Conservation (phyloP, 2,329 filamentous ascomycete genomes). For the Phyllosticta citribraziliensis region DNA sequence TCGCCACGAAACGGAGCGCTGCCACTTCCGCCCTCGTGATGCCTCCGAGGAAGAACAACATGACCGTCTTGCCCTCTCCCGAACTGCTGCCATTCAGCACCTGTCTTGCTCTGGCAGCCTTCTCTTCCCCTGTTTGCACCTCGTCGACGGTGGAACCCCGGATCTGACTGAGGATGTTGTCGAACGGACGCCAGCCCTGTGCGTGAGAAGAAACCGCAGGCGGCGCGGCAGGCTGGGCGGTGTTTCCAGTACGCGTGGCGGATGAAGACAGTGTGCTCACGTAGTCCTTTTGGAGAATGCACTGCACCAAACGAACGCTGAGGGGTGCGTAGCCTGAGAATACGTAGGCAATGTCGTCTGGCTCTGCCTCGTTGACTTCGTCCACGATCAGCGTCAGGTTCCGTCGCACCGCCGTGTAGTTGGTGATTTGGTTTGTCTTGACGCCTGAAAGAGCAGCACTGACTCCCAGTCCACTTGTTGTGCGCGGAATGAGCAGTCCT, state of each 20-base stretch:
- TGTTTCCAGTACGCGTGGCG: constrained; percentile 52
- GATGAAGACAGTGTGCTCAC: constrained; percentile 49
- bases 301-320: constrained; percentile 83
- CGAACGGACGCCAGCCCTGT: constrained; percentile 87
- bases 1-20: constrained; percentile 79
- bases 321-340: constrained; percentile 96
- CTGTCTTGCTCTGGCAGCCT: constrained; percentile 76
- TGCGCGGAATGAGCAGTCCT: constrained; percentile 63
- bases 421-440: constrained; percentile 29
- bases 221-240: constrained; percentile 25
- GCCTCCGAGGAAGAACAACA: constrained; percentile 96
- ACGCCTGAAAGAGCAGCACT: constrained; percentile 34
- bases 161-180: constrained; percentile 81
- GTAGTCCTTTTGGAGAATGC: constrained; percentile 82
- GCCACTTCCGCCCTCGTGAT: constrained; percentile 96
- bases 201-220: constrained; percentile 46
- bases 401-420: constrained; percentile 82
- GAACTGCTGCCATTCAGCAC: constrained; percentile 63
- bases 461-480: constrained; percentile 21
- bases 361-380: constrained; percentile 90
- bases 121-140: constrained; percentile 84
- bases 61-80: constrained; percentile 51
- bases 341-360: constrained; percentile 92
- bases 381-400: constrained; percentile 83
- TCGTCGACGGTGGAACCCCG: constrained; percentile 86